Evolutionary conservation across 495 filamentous ascomycete genomes (phyloP), one percentile per base, ranked within the genome.

Genomic region (Chaetomium tenue): DNA sequence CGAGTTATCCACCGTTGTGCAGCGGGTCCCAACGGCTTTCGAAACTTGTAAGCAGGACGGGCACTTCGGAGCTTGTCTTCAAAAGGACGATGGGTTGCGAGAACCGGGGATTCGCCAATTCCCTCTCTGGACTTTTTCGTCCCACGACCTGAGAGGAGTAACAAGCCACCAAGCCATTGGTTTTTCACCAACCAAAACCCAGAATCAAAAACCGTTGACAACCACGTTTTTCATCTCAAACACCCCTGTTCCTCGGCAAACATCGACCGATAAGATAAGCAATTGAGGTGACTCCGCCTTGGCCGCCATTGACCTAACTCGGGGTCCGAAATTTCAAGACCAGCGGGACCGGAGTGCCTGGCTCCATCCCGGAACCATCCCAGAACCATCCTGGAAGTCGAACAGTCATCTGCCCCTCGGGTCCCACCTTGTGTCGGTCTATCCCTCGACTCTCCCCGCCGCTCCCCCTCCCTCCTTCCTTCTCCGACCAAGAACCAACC

Each of bases 331-430:
- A 55, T 33, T 37, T 33, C 52, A 37, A 26, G 9, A 26, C 48
- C 11, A 60, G 56, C 39, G 52, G 61, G 16, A 60, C 61, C 39
- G 61, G 61, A 60, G 55, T 51, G 22, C 48, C 56, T 64, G 46
- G 37, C 63, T 64, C 55, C 63, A 42, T 55, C 63, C 12, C 18
- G 3, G n/a, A n/a, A n/a, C n/a, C n/a, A n/a, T n/a, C n/a, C n/a
- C n/a, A 7, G 18, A n/a, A 22, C 42, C 18, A 2, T 39, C 47
- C 28, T 30, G 56, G 47, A 51, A 20, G 20, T 25, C 50, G 58
- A 58, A 46, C 53, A 26, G 55, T 28, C 22, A 20, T 20, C 6
- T 9, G 11, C n/a, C 54, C 55, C 40, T 30, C 12, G 39, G 55
- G 37, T 28, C 23, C 55, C 55, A 58, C 39, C 55, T 15, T 44